Evolutionary conservation across 169 alveolate genomes (phyloP), one percentile per base, ranked within the genome.

Genomic region (Condylostoma magnum): DNA sequence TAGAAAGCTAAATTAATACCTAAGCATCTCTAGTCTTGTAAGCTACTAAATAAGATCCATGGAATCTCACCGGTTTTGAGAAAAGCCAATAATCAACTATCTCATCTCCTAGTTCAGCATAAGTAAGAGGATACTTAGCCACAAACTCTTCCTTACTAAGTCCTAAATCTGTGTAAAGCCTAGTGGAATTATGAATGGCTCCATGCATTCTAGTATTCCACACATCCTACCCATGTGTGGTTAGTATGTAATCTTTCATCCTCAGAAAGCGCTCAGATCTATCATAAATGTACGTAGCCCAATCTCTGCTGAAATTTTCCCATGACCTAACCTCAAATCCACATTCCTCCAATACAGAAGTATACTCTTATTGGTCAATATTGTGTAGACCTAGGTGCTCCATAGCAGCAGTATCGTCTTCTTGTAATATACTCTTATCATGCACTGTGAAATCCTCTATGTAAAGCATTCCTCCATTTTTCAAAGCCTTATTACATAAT

Each of bases 211-310:
- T 55, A 27, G 67, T 55, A 31, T 55, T 25, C 67, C 67, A 55
- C 67, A 55, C 22, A 6, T 15, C 67, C 48, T 55, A 22, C 30
- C 67, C 67, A 31, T 55, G 33, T 18, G 22, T 48, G 5, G 10
- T 8, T 27, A 55, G 22, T 8, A 55, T 18, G 20, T 55, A 5
- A 27, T 55, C 67, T 28, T 55, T 55, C 12, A 27, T 25, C 48
- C 48, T 55, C 67, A 55, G 33, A 31, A 55, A 55, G 8, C 18
- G 6, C 18, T 55, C 50, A 8, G 67, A 6, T 22, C 67, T 18
- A 10, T 55, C 50, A 31, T 27, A 55, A 28, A 55, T 10, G 52
- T 55, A 55, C 67, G 50, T 55, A 55, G 50, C 8, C 67, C 67
- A 55, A 8, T 55, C 67, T 12, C 18, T 18, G 22, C 18, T 55